phyloP scores from a whole-genome alignment of 2,329 filamentous ascomycete genomes.

The Capronia epimyces region DNA sequence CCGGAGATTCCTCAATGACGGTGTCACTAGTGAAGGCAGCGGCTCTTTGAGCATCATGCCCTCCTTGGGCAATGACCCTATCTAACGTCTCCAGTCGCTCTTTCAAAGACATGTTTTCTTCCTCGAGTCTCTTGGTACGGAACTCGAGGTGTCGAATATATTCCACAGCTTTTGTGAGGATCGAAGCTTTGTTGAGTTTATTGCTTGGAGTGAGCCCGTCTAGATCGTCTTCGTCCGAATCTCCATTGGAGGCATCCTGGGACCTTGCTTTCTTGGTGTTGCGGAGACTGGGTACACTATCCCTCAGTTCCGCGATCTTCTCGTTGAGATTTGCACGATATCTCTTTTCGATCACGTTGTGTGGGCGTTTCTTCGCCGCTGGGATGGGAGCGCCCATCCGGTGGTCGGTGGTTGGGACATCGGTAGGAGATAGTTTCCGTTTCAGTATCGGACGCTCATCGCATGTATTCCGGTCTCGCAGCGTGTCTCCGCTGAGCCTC shows the following conservation, averaged over 20 bases:
- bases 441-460: slow-evolving; percentile 47
- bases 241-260: slow-evolving; percentile 52
- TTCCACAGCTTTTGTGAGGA: slow-evolving; percentile 90
- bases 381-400: slow-evolving; percentile 53
- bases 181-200: slow-evolving; percentile 96
- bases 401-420: slow-evolving; percentile 51
- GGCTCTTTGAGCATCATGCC: slow-evolving; percentile 26
- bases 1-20: slow-evolving; percentile 24
- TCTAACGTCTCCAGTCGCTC: slow-evolving; percentile 74
- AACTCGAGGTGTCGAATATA: slow-evolving; percentile 94
- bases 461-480: slow-evolving; percentile 19
- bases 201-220: slow-evolving; percentile 80
- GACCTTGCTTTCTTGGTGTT: slow-evolving; percentile 67
- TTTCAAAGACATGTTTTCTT: slow-evolving; percentile 76
- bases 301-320: slow-evolving; percentile 86
- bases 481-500: slow-evolving; percentile 28
- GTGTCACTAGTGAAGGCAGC: slow-evolving; percentile 29
- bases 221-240: slow-evolving; percentile 72
- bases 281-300: slow-evolving; percentile 84
- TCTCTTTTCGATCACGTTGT: slow-evolving; percentile 97
- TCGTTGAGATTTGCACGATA: slow-evolving; percentile 96
- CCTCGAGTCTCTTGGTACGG: slow-evolving; percentile 71
- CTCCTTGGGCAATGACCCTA: slow-evolving; percentile 51
- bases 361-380: slow-evolving; percentile 79
- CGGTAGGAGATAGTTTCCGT: slow-evolving; percentile 63